phyloP scores from a whole-genome alignment of 2,329 filamentous ascomycete genomes.

The Paracamarosporium sp. region DNA sequence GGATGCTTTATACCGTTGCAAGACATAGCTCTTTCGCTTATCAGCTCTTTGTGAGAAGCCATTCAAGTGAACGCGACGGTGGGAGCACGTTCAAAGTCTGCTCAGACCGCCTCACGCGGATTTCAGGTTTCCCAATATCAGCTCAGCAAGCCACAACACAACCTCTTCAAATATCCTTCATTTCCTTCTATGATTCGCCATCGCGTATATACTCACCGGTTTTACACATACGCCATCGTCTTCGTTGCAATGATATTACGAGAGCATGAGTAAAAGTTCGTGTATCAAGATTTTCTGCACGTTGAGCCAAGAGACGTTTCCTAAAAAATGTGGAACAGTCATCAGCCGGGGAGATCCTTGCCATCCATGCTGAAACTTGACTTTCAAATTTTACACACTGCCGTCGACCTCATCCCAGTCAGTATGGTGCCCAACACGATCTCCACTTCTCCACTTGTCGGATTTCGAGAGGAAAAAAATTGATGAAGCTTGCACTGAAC shows the following conservation, averaged over 20 bases:
- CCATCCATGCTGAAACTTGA: not conserved
- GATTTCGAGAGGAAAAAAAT: not conserved
- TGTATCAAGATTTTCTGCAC: not conserved
- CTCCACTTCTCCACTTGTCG: not conserved
- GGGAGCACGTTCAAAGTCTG: not conserved
- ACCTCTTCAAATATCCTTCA: not conserved
- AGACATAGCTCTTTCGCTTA: not conserved
- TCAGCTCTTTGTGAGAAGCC: not conserved
- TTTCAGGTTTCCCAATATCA: not conserved
- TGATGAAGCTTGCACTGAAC: not conserved
- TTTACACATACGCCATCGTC: not conserved
- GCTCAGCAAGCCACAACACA: conserved; percentile 6
- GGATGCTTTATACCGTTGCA: not conserved
- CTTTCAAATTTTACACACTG: not conserved
- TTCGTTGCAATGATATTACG: not conserved
- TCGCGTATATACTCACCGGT: not conserved
- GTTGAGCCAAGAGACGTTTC: not conserved
- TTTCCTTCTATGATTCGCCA: not conserved
- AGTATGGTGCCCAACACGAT: not conserved
- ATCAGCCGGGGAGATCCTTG: not conserved
- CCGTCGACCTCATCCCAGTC: not conserved
- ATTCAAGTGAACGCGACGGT: not conserved
- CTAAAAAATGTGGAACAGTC: not conserved
- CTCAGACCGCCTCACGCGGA: not conserved
- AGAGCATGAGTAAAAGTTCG: conserved; percentile 8